phyloP scores from a whole-genome alignment of 2,329 filamentous ascomycete species.

The Colletotrichum lupini region DNA sequence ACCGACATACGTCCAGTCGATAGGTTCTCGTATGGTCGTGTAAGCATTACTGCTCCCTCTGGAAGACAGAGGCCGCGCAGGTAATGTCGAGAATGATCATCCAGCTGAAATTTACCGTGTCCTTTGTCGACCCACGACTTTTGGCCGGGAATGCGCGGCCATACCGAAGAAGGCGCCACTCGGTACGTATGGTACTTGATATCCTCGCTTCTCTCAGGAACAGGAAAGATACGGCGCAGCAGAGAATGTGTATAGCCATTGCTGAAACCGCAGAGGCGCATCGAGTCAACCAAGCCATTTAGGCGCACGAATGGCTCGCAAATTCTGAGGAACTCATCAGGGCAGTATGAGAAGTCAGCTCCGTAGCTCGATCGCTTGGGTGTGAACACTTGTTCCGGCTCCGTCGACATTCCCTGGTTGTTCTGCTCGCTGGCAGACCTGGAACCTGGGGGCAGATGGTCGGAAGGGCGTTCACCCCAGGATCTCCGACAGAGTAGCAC shows the following conservation, averaged over 20 bases:
- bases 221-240: constrained; percentile 42
- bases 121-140: constrained; percentile 26
- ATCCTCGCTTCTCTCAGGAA: not conserved
- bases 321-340: constrained; percentile 44
- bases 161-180: constrained; percentile 28
- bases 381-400: constrained; percentile 1
- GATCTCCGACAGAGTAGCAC: constrained; percentile 50
- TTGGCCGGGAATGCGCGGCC: constrained; percentile 30
- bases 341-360: constrained; percentile 42
- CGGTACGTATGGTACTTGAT: constrained; percentile 27
- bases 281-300: constrained; percentile 42
- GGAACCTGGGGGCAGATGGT: not conserved
- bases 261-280: constrained; percentile 51
- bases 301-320: constrained; percentile 46
- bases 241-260: constrained; percentile 44
- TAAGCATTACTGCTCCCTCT: constrained; percentile 23
- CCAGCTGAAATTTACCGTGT: constrained; percentile 8
- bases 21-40: not conserved
- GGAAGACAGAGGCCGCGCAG: constrained; percentile 12
- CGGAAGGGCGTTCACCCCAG: constrained; percentile 38
- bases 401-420: not conserved
- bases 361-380: constrained; percentile 9
- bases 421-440: not conserved
- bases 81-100: constrained; percentile 23
- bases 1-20: not conserved